Evolutionary conservation across 2,329 filamentous ascomycete genomes (phyloP).

Genomic region (Paracoccidioides brasiliensis): DNA sequence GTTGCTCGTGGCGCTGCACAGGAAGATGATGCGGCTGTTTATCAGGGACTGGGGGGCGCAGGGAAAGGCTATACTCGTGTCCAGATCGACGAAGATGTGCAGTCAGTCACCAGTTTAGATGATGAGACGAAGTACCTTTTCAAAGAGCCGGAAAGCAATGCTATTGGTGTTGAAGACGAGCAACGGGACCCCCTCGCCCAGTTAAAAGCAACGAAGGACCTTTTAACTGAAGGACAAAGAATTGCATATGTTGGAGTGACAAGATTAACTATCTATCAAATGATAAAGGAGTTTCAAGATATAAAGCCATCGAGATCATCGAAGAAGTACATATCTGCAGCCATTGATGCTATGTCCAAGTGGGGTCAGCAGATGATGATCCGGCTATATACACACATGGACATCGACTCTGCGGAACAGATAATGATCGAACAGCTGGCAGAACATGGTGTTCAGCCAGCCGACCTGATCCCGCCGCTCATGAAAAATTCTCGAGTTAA

Average conservation of each 20-base stretch:
- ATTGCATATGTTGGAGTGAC: constrained; percentile 92
- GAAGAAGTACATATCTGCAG: constrained; percentile 58
- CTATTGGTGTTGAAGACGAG: constrained; percentile 54
- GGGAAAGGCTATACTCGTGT: constrained; percentile 93
- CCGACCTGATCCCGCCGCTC: constrained; percentile 69
- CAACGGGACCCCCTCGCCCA: constrained; percentile 79
- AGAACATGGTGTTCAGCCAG: constrained; percentile 76
- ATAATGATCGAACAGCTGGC: constrained; percentile 97
- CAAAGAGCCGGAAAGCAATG: constrained; percentile 55
- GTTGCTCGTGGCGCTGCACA: constrained; percentile 67
- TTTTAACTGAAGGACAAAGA: constrained; percentile 87
- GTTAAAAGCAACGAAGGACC: constrained; percentile 88
- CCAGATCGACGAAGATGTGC: constrained; percentile 85
- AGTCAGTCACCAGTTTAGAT: constrained; percentile 91
- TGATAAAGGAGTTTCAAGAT: constrained; percentile 55
- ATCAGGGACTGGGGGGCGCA: constrained; percentile 69
- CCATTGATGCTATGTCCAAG: constrained; percentile 73
- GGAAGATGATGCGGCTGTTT: constrained; percentile 57
- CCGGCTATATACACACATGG: constrained; percentile 88
- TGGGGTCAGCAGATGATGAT: constrained; percentile 99
- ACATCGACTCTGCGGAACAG: constrained; percentile 76
- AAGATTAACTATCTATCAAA: constrained; percentile 63
- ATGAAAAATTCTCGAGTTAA: constrained; percentile 88
- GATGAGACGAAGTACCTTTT: constrained; percentile 96
- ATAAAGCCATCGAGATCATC: constrained; percentile 47